phyloP scores from a whole-genome alignment of 805 yeast species.

The Scheffersomyces lignosus region DNA sequence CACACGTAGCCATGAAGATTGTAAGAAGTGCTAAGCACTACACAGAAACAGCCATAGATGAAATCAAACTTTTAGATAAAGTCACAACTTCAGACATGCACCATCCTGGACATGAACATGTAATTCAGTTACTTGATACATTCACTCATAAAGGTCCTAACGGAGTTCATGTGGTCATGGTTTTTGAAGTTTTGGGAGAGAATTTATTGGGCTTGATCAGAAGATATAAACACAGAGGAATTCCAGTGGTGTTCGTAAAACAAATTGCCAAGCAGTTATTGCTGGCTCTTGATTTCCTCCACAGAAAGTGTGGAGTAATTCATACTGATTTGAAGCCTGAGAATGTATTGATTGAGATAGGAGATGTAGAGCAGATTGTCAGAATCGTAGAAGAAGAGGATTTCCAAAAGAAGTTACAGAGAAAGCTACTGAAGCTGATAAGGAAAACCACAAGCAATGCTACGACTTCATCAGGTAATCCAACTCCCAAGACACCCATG shows the following conservation, averaged over 20 bases:
- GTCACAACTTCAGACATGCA: conserved; percentile 60
- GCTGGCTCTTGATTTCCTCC: conserved; percentile 69
- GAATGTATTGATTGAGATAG: conserved; percentile 75
- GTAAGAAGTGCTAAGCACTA: conserved; percentile 90
- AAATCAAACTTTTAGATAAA: conserved; percentile 73
- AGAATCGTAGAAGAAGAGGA: conserved; percentile 63
- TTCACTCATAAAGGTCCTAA: conserved; percentile 87
- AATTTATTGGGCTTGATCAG: conserved; percentile 82
- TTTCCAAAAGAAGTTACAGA: conserved; percentile 46
- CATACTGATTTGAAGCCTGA: conserved; percentile 78
- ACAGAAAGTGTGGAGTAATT: conserved; percentile 70
- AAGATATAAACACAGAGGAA: conserved; percentile 72
- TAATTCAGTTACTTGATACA: conserved; percentile 77
- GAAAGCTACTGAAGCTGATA: conserved; percentile 26
- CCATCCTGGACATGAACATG: conserved; percentile 81
- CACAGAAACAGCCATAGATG: conserved; percentile 93
- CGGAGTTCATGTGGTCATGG: conserved; percentile 95
- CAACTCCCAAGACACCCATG: conserved; percentile 1
- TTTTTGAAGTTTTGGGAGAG: conserved; percentile 95
- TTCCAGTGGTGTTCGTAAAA: conserved; percentile 75
- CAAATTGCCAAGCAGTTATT: conserved; percentile 79
- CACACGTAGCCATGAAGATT: conserved; percentile 91
- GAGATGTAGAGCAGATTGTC: conserved; percentile 79
- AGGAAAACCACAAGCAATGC: conserved; percentile 21
- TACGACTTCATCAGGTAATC: conserved; percentile 8